A percentile compares a stretch with the other conserved stretches of the same genome.
Evolutionary conservation across 164 flowering plant species (phyloP).

Genomic region (Piper betle): DNA sequence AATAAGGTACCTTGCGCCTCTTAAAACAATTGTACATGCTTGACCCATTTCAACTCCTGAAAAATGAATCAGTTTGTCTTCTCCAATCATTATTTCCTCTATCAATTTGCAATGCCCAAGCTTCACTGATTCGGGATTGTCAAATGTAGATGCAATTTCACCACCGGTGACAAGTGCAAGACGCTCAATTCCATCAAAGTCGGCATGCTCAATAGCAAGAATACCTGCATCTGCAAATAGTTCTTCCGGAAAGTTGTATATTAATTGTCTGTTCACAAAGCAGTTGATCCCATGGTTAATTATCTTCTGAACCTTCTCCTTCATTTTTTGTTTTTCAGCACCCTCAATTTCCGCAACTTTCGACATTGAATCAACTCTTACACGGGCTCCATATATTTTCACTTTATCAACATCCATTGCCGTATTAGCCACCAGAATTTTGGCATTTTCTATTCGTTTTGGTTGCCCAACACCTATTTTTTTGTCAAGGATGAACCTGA

Average conservation of each 20-base stretch:
- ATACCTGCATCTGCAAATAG: constrained; percentile 97
- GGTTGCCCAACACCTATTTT: constrained; percentile 98
- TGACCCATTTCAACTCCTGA: constrained; percentile 98
- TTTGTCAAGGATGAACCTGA: constrained; percentile 96
- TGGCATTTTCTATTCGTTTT: constrained; percentile 89
- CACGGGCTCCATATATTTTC: constrained; percentile 97
- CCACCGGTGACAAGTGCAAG: constrained; percentile 95
- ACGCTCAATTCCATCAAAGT: constrained; percentile 98
- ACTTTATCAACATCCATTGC: constrained; percentile 99
- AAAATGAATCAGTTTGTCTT: constrained; percentile 90
- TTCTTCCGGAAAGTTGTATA: constrained; percentile 97
- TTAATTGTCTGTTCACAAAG: constrained; percentile 88
- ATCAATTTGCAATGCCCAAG: constrained; percentile 96
- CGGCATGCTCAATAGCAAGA: constrained; percentile 99
- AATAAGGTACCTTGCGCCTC: constrained; percentile 81
- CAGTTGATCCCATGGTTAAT: constrained; percentile 91
- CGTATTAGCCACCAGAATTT: constrained; percentile 95
- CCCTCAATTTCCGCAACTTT: constrained; percentile 91
- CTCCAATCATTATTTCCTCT: constrained; percentile 99
- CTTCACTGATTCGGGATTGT: constrained; percentile 96
- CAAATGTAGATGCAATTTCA: constrained; percentile 98
- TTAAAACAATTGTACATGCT: constrained; percentile 90
- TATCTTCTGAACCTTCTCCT: constrained; percentile 89
- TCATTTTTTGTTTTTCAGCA: constrained; percentile 96
- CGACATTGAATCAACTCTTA: constrained; percentile 96